These are phyloP conservation scores for Kwoniella dendrophila DNA, from an alignment of 768 basidiomycete species.

Conservation along the genomic window DNA sequence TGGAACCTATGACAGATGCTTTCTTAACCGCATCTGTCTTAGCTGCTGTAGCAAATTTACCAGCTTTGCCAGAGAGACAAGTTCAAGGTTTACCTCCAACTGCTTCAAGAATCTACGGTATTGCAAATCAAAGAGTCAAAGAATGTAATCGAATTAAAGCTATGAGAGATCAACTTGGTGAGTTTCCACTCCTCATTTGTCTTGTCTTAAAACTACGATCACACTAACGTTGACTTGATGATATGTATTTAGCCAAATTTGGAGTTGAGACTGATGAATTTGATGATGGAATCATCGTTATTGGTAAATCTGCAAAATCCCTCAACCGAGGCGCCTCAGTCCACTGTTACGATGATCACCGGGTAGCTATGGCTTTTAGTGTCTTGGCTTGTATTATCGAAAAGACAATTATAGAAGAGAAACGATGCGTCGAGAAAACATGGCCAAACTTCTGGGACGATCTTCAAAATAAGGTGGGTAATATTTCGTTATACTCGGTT, in stretches of 20 bases:
- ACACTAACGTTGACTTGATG: slow-evolving; percentile 10
- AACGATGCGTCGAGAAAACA: slow-evolving; percentile 97
- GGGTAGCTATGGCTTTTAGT: slow-evolving; percentile 97
- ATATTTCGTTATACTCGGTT: too few relatives aligned
- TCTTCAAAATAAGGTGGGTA: slow-evolving; percentile 80
- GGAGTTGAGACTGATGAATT: slow-evolving; percentile 89
- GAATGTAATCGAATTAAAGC: slow-evolving; percentile 96
- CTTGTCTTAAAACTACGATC: background rate
- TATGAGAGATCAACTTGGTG: slow-evolving; percentile 94
- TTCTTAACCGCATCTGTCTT: slow-evolving; percentile 93
- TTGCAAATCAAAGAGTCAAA: slow-evolving; percentile 97
- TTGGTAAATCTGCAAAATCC: slow-evolving; percentile 69
- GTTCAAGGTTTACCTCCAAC: slow-evolving; percentile 50
- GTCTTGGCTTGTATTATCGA: slow-evolving; percentile 75
- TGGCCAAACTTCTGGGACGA: slow-evolving; percentile 99
- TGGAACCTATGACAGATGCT: slow-evolving; percentile 99
- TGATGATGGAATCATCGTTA: slow-evolving; percentile 87
- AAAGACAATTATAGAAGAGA: slow-evolving; percentile 86
- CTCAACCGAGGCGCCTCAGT: slow-evolving; percentile 75
- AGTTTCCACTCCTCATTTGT: slow-evolving; percentile 19
- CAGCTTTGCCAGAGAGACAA: slow-evolving; percentile 57
- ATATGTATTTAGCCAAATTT: slow-evolving; percentile 72
- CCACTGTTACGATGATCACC: slow-evolving; percentile 97
- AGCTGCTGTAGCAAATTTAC: slow-evolving; percentile 72
- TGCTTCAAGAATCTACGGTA: slow-evolving; percentile 83